Percentiles rank a stretch among this genome's conserved stretches.
These are phyloP conservation scores for Zhuliangozyma blackwelliae DNA, from an alignment of 1,139 yeast species.

Conservation along the genomic window DNA sequence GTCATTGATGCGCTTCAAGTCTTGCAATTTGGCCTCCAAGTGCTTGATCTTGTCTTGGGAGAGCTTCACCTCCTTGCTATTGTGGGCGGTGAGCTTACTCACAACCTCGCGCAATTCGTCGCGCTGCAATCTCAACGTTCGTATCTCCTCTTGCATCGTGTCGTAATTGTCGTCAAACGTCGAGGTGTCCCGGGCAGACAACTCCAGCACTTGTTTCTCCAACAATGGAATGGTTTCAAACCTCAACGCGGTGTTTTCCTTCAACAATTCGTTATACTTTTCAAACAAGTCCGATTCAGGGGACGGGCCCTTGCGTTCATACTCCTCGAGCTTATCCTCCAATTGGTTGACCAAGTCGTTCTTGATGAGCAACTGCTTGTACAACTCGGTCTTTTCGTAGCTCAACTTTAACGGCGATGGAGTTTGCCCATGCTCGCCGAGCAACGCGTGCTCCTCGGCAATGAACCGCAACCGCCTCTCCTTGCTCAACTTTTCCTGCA, in stretches of 20 bases:
- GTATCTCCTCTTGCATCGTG: slow-evolving; percentile 13
- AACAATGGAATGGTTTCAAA: slow-evolving; percentile 39
- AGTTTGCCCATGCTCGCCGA: slow-evolving; percentile 49
- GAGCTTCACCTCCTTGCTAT: slow-evolving; percentile 31
- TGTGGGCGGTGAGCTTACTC: slow-evolving; percentile 32
- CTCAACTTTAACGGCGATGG: slow-evolving; percentile 56
- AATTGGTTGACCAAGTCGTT: slow-evolving; percentile 44
- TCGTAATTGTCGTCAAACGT: neutral
- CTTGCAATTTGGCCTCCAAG: slow-evolving; percentile 37
- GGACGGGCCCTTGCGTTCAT: slow-evolving; percentile 13
- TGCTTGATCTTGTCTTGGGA: slow-evolving; percentile 42
- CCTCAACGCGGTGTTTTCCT: slow-evolving; percentile 42
- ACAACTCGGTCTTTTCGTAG: slow-evolving; percentile 52
- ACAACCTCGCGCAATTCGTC: slow-evolving; percentile 58
- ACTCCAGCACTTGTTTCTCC: slow-evolving; percentile 18
- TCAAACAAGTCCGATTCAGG: slow-evolving; percentile 23
- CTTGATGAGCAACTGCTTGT: slow-evolving; percentile 42
- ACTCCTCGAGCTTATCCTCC: slow-evolving; percentile 38
- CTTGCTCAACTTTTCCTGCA: slow-evolving; percentile 56
- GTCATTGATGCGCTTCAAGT: slow-evolving; percentile 31
- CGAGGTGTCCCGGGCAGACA: slow-evolving; percentile 1
- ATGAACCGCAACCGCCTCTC: slow-evolving; percentile 63
- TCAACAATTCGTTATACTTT: slow-evolving; percentile 35
- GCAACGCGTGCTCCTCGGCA: slow-evolving; percentile 64
- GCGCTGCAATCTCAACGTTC: slow-evolving; percentile 45